Conservation (phyloP, 2,329 filamentous ascomycete genomes). For the Simplicillium sp. region DNA sequence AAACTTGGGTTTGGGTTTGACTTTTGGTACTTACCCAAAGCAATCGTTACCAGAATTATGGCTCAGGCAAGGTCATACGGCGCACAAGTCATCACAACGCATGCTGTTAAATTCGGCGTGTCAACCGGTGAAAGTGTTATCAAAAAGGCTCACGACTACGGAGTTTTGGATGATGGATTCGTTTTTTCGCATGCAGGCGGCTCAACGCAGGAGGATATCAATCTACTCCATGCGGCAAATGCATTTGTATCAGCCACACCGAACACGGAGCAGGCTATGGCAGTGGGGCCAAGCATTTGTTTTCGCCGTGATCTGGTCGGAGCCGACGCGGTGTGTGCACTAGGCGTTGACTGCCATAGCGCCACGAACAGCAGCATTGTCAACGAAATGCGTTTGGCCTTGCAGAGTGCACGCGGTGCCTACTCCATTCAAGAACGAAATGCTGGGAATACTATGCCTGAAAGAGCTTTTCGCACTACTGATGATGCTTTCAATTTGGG, state of each 20-base stretch:
- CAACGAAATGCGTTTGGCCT: conserved; percentile 6
- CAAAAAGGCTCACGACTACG: background rate
- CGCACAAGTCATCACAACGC: conserved; percentile 28
- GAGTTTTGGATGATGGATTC: conserved; percentile 7
- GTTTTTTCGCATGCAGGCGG: conserved; percentile 21
- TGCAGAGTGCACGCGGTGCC: conserved; percentile 11
- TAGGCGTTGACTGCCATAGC: conserved; percentile 12
- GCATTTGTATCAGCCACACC: conserved; percentile 34
- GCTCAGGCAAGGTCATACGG: conserved; percentile 20
- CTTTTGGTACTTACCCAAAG: conserved; percentile 25
- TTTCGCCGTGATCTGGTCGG: conserved; percentile 10
- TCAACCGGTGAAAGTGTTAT: background rate
- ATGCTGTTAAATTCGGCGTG: background rate
- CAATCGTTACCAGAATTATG: conserved; percentile 25
- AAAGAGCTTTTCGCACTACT: conserved; percentile 10
- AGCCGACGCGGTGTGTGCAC: conserved; percentile 3
- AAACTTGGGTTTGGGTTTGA: conserved; percentile 25
- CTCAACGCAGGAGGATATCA: conserved; percentile 17
- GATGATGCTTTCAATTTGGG: conserved; percentile 38
- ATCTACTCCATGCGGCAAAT: conserved; percentile 18
- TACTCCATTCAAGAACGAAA: conserved; percentile 2
- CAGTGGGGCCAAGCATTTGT: conserved; percentile 15
- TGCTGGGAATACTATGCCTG: background rate
- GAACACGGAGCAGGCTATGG: conserved; percentile 41
- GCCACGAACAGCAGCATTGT: conserved; percentile 9